phyloP scores from a whole-genome alignment of 2,329 filamentous ascomycete species.

The Leptographium galeiforme region DNA sequence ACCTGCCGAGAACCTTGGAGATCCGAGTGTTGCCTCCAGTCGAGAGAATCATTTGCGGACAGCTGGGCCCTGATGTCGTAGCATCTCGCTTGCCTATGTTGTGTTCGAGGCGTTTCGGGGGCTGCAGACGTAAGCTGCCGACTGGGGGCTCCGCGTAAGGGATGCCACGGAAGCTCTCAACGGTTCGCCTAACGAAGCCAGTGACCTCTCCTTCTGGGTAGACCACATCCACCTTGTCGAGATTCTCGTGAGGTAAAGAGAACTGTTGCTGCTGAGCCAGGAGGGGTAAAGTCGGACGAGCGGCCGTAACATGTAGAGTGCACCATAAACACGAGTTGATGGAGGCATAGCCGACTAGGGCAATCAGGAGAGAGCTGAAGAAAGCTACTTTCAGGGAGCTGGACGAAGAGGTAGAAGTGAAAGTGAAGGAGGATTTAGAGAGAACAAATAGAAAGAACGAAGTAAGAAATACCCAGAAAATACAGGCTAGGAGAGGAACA shows the following conservation, averaged over 20 bases:
- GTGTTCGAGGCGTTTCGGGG: constrained; percentile 46
- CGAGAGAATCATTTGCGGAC: constrained; percentile 58
- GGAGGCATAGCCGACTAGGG: neutral
- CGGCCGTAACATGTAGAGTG: neutral
- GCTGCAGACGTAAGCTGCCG: constrained; percentile 52
- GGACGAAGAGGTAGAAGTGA: neutral
- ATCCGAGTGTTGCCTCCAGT: constrained; percentile 30
- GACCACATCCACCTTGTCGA: neutral
- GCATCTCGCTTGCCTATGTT: constrained; percentile 48
- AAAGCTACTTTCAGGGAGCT: neutral
- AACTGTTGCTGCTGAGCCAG: no score
- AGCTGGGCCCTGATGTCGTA: constrained; percentile 43
- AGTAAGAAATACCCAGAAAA: no score
- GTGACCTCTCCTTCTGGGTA: constrained; percentile 8
- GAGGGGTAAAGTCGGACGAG: neutral
- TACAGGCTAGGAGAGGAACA: neutral
- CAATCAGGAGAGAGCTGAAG: neutral
- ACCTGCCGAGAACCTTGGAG: constrained; percentile 29
- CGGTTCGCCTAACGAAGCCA: constrained; percentile 14
- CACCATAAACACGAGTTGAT: neutral
- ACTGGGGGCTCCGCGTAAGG: constrained; percentile 61
- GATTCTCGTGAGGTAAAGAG: neutral
- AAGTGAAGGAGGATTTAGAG: neutral
- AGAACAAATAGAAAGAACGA: neutral
- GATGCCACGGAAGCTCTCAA: constrained; percentile 63